Evolutionary conservation across 1,139 yeast species (phyloP).

Genomic region (Yamadazyma mexicana): DNA sequence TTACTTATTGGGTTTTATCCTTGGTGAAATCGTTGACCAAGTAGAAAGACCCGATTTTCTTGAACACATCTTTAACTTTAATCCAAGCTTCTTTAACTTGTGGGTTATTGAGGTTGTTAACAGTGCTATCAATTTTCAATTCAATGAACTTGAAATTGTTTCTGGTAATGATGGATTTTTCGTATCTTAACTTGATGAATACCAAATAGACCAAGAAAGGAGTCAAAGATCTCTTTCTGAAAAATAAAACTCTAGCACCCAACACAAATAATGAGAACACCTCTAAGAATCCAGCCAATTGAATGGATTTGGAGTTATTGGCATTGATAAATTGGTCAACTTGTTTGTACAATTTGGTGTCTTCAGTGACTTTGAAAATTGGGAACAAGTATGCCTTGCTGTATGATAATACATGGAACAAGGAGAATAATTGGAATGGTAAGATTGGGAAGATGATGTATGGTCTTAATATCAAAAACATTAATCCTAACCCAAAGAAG

Average conservation of each 20-base stretch:
- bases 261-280: slow-evolving; percentile 53
- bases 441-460: slow-evolving; percentile 44
- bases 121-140: slow-evolving; percentile 65
- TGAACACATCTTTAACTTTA: slow-evolving; percentile 48
- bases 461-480: slow-evolving; percentile 37
- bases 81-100: slow-evolving; percentile 65
- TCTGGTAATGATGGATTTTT: slow-evolving; percentile 73
- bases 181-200: slow-evolving; percentile 78
- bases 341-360: slow-evolving; percentile 34
- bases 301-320: slow-evolving; percentile 71
- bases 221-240: slow-evolving; percentile 63
- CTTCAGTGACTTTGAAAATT: slow-evolving; percentile 49
- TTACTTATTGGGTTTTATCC: slow-evolving; percentile 17
- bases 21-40: slow-evolving; percentile 40
- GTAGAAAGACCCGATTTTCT: slow-evolving; percentile 31
- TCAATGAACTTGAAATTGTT: slow-evolving; percentile 70
- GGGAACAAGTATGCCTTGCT: slow-evolving; percentile 69
- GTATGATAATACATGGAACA: slow-evolving; percentile 63
- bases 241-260: slow-evolving; percentile 55
- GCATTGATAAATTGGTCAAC: slow-evolving; percentile 57
- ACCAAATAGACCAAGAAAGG: slow-evolving; percentile 57
- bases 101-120: slow-evolving; percentile 60
- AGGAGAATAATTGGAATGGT: slow-evolving; percentile 57
- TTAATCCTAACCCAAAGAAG: slow-evolving; percentile 45
- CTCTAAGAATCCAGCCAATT: slow-evolving; percentile 72